Conservation (phyloP, 2,329 filamentous ascomycete species). For the Ceratocystis smalleyi region DNA sequence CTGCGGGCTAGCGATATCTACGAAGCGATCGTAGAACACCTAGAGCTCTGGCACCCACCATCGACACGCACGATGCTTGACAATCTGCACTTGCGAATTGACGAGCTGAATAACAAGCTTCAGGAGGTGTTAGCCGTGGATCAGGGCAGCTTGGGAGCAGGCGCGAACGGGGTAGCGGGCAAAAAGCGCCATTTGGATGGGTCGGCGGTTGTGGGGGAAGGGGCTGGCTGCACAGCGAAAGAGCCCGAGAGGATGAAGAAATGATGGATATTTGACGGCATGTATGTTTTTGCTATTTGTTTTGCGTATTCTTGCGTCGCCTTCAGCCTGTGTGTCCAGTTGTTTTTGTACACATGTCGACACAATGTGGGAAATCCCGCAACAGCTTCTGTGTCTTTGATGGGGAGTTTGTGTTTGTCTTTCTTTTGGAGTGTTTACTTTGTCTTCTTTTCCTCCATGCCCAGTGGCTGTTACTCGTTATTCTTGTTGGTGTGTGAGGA, state of each 20-base stretch:
- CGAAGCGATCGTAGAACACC: conserved; percentile 13
- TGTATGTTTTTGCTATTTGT: not conserved
- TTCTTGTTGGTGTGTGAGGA: too few relatives aligned
- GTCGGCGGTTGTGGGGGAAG: not conserved
- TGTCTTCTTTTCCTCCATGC: too few relatives aligned
- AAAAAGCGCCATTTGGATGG: not conserved
- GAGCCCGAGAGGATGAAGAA: not conserved
- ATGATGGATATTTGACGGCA: not conserved
- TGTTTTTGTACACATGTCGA: too few relatives aligned
- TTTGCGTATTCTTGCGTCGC: not conserved
- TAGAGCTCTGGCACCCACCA: conserved; percentile 15
- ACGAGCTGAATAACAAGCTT: not conserved
- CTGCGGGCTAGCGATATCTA: conserved; percentile 11
- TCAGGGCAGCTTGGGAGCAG: not conserved
- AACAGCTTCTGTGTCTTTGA: too few relatives aligned
- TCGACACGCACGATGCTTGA: conserved; percentile 8
- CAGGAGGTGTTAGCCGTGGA: not conserved
- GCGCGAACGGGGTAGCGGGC: too few relatives aligned
- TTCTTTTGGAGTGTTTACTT: too few relatives aligned
- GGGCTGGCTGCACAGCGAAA: not conserved
- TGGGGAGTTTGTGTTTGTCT: too few relatives aligned
- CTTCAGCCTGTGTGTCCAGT: too few relatives aligned
- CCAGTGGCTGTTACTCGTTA: too few relatives aligned
- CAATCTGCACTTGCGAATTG: not conserved
- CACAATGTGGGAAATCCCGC: too few relatives aligned